Evolutionary conservation across 2,329 filamentous ascomycete species (phyloP).

Genomic region (Neofusicoccum laricinum): DNA sequence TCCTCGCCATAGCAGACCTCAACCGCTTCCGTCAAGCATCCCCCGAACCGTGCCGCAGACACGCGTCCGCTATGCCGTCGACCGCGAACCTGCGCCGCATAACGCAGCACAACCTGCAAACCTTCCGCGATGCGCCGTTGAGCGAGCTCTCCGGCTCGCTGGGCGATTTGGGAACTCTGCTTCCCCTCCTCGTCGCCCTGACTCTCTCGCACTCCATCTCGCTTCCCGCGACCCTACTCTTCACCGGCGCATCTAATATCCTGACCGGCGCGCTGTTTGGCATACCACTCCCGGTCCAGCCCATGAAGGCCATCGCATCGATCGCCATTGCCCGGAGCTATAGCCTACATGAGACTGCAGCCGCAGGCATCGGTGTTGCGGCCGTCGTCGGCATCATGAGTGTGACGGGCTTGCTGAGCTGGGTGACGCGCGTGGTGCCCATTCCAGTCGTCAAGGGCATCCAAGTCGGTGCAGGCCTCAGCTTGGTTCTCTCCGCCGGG

Average conservation of each 20-base stretch:
- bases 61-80: neutral
- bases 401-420: slow-evolving; percentile 71
- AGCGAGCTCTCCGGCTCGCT: slow-evolving; percentile 84
- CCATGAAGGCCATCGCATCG: slow-evolving; percentile 86
- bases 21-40: neutral
- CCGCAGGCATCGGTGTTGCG: slow-evolving; percentile 78
- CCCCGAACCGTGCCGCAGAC: neutral
- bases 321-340: slow-evolving; percentile 74
- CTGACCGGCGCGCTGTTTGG: slow-evolving; percentile 79
- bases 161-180: slow-evolving; percentile 84
- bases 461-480: slow-evolving; percentile 86
- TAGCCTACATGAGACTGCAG: slow-evolving; percentile 68
- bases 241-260: slow-evolving; percentile 85
- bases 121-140: slow-evolving; percentile 55
- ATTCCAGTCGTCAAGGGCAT: slow-evolving; percentile 91
- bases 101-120: slow-evolving; percentile 52
- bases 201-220: slow-evolving; percentile 75
- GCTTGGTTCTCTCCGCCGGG: slow-evolving; percentile 75
- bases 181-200: slow-evolving; percentile 85
- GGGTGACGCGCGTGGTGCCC: slow-evolving; percentile 72
- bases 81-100: slow-evolving; percentile 26
- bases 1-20: neutral
- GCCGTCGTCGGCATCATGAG: slow-evolving; percentile 72
- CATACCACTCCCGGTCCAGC: slow-evolving; percentile 86
- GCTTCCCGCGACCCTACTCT: slow-evolving; percentile 78